A percentile compares a stretch with the other conserved stretches of the same genome.
Conservation (phyloP, 805 yeast species). For the Nakazawaea peltata region DNA sequence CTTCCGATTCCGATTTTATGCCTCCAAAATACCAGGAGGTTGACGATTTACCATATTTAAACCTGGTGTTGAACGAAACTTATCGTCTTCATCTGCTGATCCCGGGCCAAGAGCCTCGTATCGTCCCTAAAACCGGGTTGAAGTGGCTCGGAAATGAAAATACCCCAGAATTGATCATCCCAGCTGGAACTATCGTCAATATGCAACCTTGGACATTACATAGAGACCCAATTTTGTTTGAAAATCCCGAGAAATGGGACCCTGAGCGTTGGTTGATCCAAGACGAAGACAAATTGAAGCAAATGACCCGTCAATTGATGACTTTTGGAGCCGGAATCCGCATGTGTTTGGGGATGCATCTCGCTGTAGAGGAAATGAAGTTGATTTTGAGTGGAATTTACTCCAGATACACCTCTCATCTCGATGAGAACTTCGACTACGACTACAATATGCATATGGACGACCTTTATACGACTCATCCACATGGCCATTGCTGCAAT, state of each 20-base stretch:
- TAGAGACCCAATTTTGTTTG: constrained; percentile 33
- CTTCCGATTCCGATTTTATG: constrained; percentile 17
- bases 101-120: constrained; percentile 57
- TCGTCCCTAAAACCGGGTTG: constrained; percentile 21
- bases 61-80: constrained; percentile 52
- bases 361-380: constrained; percentile 54
- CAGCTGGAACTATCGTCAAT: constrained; percentile 43
- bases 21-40: constrained; percentile 26
- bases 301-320: constrained; percentile 41
- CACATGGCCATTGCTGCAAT: constrained; percentile 8
- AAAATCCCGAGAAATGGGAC: constrained; percentile 32
- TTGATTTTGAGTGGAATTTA: constrained; percentile 41
- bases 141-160: constrained; percentile 8
- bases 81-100: constrained; percentile 51
- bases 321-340: constrained; percentile 60
- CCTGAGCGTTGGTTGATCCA: constrained; percentile 50
- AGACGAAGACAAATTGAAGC: constrained; percentile 23
- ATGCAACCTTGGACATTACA: constrained; percentile 54
- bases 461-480: constrained; percentile 10
- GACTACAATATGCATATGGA: constrained; percentile 11
- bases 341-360: constrained; percentile 60
- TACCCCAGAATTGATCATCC: constrained; percentile 21
- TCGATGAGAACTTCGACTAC: constrained; percentile 8
- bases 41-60: constrained; percentile 42
- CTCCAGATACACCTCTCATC: constrained; percentile 26